These are phyloP conservation scores for Xylaria longipes DNA, from an alignment of 495 filamentous ascomycete genomes.

Conservation along the genomic window DNA sequence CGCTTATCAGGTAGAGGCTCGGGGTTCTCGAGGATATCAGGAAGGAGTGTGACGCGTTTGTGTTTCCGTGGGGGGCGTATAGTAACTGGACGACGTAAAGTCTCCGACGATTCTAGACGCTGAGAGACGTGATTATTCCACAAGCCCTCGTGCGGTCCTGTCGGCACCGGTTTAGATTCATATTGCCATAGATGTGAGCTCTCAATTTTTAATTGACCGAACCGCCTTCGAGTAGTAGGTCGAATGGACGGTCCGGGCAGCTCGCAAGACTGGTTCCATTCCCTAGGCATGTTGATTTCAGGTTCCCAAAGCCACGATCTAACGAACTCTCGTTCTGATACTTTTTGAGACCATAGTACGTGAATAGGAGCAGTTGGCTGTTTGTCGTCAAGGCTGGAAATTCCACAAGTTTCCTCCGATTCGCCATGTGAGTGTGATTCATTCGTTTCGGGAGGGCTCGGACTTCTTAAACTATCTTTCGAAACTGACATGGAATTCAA, in stretches of 20 bases:
- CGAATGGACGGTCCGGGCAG: slow-evolving; percentile 43
- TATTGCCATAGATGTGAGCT: slow-evolving; percentile 51
- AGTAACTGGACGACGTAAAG: slow-evolving; percentile 43
- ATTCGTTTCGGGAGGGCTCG: slow-evolving; percentile 57
- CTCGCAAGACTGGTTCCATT: slow-evolving; percentile 26
- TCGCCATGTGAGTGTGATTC: slow-evolving; percentile 32
- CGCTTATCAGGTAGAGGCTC: slow-evolving; percentile 57
- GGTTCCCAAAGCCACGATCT: slow-evolving; percentile 34
- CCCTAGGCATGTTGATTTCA: slow-evolving; percentile 19
- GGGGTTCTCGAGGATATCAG: slow-evolving; percentile 63
- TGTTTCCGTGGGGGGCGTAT: slow-evolving; percentile 56
- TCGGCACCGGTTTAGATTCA: slow-evolving; percentile 29
- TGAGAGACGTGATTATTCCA: slow-evolving; percentile 32
- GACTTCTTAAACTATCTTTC: slow-evolving; percentile 52
- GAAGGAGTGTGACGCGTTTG: slow-evolving; percentile 58
- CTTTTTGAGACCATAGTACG: slow-evolving; percentile 30
- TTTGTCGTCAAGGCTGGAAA: not conserved
- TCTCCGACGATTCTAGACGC: not conserved
- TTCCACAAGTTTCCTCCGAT: slow-evolving; percentile 7
- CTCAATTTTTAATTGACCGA: slow-evolving; percentile 41
- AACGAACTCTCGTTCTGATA: slow-evolving; percentile 9
- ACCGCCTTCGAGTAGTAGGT: slow-evolving; percentile 40
- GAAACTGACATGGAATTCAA: slow-evolving; percentile 50
- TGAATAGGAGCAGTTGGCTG: slow-evolving; percentile 4
- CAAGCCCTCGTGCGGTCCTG: slow-evolving; percentile 22